Evolutionary conservation across 1,284 basidiomycete species (phyloP).

Genomic region (Ceratobasidium sp.): DNA sequence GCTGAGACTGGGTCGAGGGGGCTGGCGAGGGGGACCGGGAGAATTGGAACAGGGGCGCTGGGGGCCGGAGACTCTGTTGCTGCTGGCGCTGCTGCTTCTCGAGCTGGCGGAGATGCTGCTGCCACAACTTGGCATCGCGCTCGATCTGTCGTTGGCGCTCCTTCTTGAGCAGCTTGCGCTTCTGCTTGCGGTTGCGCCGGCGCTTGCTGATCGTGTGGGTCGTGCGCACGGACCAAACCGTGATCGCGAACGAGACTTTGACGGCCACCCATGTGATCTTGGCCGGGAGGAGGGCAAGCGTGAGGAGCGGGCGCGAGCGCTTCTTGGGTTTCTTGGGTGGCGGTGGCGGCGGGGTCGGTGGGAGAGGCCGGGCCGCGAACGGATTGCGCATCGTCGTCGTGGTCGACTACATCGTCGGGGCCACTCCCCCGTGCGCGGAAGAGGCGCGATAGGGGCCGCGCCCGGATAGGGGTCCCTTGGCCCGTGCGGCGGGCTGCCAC

Average conservation of each 20-base stretch:
- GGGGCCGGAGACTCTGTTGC: not conserved
- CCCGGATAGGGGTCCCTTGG: slow-evolving; percentile 8
- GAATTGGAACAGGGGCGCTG: not conserved
- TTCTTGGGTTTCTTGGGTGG: slow-evolving; percentile 27
- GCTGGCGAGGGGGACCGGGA: slow-evolving; percentile 5
- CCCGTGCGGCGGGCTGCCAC: not conserved
- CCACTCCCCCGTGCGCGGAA: not conserved
- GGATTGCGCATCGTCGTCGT: slow-evolving; percentile 26
- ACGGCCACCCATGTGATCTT: slow-evolving; percentile 16
- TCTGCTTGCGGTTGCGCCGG: slow-evolving; percentile 12
- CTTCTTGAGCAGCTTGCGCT: not conserved
- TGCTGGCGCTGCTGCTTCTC: slow-evolving; percentile 23
- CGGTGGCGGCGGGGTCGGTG: slow-evolving; percentile 1
- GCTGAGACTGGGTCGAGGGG: slow-evolving; percentile 5
- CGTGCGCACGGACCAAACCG: slow-evolving; percentile 37
- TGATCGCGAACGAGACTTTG: slow-evolving; percentile 20
- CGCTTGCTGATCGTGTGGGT: slow-evolving; percentile 34
- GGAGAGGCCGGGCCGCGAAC: not conserved
- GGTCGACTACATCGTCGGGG: slow-evolving; percentile 1
- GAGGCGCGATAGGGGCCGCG: slow-evolving; percentile 3
- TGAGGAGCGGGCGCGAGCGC: slow-evolving; percentile 20
- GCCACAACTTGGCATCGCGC: slow-evolving; percentile 34
- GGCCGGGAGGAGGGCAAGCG: slow-evolving; percentile 29
- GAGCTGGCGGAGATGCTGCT: slow-evolving; percentile 13
- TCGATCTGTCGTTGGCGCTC: slow-evolving; percentile 24